phyloP scores from a whole-genome alignment of 2,329 filamentous ascomycete genomes.

The Sarocladiaceae sp. region DNA sequence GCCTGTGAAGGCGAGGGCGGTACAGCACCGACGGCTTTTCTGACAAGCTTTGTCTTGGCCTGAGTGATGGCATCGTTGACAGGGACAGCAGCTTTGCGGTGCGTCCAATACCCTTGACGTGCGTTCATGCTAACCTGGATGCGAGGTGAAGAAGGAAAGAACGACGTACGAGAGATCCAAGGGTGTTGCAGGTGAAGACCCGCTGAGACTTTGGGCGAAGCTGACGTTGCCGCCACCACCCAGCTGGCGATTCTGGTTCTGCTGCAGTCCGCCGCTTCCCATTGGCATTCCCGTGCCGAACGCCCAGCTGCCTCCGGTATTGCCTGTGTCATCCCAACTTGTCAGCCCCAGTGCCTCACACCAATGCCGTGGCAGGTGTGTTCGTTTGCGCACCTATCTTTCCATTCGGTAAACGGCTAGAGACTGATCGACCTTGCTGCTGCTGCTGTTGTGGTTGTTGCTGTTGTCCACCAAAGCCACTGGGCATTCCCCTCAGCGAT shows the following conservation, averaged over 20 bases:
- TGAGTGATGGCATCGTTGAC: neutral
- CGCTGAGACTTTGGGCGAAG: constrained; percentile 62
- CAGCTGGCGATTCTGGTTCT: constrained; percentile 48
- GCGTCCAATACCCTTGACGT: neutral
- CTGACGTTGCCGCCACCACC: constrained; percentile 50
- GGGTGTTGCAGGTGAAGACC: constrained; percentile 57
- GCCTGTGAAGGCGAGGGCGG: neutral
- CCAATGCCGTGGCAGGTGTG: neutral
- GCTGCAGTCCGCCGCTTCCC: constrained; percentile 48
- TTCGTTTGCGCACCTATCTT: constrained; percentile 48
- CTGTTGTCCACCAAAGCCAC: constrained; percentile 55
- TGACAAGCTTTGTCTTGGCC: constrained; percentile 13
- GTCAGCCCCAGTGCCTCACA: constrained; percentile 16
- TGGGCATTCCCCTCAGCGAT: constrained; percentile 57
- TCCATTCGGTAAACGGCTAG: constrained; percentile 59
- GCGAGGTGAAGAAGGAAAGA: constrained; percentile 1
- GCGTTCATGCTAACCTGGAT: neutral
- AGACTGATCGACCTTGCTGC: constrained; percentile 42
- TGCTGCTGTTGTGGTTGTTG: constrained; percentile 43
- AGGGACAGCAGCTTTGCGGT: neutral
- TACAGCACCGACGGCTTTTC: constrained; percentile 7
- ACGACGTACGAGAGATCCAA: constrained; percentile 61
- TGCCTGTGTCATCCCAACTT: constrained; percentile 30
- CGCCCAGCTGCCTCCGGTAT: constrained; percentile 51
- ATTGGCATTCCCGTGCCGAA: constrained; percentile 60